Base-by-base conservation (phyloP, 306 rosid genomes). In the Lathyrus tuberosus region DNA sequence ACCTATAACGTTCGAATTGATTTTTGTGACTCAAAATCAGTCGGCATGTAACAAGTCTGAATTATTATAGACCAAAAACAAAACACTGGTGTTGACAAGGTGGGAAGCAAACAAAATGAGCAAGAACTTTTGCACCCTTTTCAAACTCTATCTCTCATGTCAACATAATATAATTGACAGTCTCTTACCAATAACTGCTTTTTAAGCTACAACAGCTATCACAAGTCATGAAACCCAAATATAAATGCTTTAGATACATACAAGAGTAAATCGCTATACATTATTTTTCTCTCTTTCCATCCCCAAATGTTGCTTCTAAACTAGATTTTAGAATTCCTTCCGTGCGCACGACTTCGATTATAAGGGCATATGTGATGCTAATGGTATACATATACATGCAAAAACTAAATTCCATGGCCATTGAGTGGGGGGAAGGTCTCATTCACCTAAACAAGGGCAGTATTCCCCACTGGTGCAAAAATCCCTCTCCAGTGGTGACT, bases 401-500 rank as follows among this genome's bases (percentile, higher is more conserved):
- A 71, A 81, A 81, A 80, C 69, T 79, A 42, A 41, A 69, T 70
- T 74, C 24, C 75, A 74, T 31, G 58, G 78, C 81, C 74, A 38
- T 42, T 62, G 26, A 68, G 61, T 38, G 46, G 10, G 43, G 75
- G 33, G 31, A 17, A 68, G 74, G 60, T 65, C 67, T 64, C 20
- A 48, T 64, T 85, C 85, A 91, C 65, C 80, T 84, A 69, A 75
- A 75, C 71, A 81, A 62, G 62, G 98, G 98, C 79, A 90, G 75
- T 75, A 90, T 56, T 68, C 98, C 98, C 98, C 96, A 94, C 77
- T 90, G 97, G 84, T 94, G 98, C 68, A 94, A 87, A 65, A 94
- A 94, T 14, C 98, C 98, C 80, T 94, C 83, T 15, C 98, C 98
- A 8, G 98, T 94, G 74, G 98, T 88, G 84, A 90, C 95, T 76